Evolutionary conservation across 495 filamentous ascomycete genomes (phyloP).

Genomic region (Tuber borchii): DNA sequence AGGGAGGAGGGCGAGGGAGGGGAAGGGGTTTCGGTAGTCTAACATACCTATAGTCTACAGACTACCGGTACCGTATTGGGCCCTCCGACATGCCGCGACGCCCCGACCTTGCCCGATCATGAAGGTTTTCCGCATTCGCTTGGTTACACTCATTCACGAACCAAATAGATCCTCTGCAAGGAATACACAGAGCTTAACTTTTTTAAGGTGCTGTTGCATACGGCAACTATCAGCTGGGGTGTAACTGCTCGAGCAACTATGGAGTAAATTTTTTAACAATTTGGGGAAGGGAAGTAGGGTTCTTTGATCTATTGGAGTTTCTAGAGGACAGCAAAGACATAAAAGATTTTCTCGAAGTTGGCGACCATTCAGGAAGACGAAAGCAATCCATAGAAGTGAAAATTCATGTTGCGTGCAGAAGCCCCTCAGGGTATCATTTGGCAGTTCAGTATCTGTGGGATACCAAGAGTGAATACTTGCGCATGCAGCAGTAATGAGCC

Average conservation of each 20-base stretch:
- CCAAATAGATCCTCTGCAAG: constrained; percentile 1
- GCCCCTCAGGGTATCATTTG: neutral
- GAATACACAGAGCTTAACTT: constrained; percentile 5
- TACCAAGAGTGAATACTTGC: neutral
- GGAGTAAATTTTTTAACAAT: neutral
- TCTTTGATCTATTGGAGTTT: neutral
- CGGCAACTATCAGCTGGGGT: neutral
- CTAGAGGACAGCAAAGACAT: neutral
- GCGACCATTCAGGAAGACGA: neutral
- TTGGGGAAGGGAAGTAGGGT: neutral
- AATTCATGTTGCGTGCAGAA: neutral
- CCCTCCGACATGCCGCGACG: neutral
- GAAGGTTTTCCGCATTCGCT: neutral
- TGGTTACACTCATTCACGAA: neutral
- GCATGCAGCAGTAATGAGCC: constrained; percentile 3
- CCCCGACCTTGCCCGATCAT: constrained; percentile 1
- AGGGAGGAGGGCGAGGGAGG: neutral
- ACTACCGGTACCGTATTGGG: too few relatives aligned
- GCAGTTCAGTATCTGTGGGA: neutral
- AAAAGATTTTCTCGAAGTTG: neutral
- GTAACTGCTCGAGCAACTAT: neutral
- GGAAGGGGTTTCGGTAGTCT: neutral
- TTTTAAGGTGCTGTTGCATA: constrained; percentile 2
- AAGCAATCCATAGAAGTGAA: neutral
- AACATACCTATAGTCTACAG: neutral